Evolutionary conservation across 441 rosid genomes (phyloP).

Genomic region (Bruguiera hainesii): DNA sequence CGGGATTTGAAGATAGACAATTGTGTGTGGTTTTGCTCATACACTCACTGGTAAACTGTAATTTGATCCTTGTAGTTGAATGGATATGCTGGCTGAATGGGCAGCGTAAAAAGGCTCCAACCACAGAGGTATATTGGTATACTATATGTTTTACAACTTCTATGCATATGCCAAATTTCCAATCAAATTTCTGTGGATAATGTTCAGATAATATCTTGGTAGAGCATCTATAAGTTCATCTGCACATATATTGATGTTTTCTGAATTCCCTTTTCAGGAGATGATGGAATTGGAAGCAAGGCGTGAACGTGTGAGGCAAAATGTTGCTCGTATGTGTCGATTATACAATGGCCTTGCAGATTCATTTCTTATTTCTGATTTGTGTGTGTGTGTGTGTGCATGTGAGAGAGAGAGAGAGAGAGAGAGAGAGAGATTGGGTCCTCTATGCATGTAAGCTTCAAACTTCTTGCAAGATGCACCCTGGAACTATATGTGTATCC

Average conservation of each 20-base stretch:
- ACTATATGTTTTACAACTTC: neutral
- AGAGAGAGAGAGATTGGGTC: no score
- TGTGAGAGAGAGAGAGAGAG: no score
- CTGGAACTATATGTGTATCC: no score
- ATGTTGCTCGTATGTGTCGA: constrained; percentile 69
- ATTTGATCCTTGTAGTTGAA: constrained; percentile 60
- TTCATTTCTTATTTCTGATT: constrained; percentile 6
- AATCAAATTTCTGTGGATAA: no score
- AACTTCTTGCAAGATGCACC: no score
- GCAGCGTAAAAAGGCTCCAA: constrained; percentile 83
- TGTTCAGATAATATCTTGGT: no score
- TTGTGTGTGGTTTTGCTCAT: neutral
- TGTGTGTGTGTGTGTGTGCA: no score
- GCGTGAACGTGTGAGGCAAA: constrained; percentile 78
- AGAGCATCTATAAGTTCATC: no score
- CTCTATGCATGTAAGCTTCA: no score
- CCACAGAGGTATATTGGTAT: constrained; percentile 58
- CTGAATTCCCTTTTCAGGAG: constrained; percentile 46
- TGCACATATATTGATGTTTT: constrained; percentile 1
- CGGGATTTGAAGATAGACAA: neutral
- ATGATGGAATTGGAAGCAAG: constrained; percentile 74
- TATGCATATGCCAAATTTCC: no score
- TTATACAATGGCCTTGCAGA: constrained; percentile 8
- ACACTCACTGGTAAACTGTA: constrained; percentile 8
- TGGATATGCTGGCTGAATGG: constrained; percentile 99